Base-by-base conservation (phyloP, 75 land plant species). In the Pinus taeda region DNA sequence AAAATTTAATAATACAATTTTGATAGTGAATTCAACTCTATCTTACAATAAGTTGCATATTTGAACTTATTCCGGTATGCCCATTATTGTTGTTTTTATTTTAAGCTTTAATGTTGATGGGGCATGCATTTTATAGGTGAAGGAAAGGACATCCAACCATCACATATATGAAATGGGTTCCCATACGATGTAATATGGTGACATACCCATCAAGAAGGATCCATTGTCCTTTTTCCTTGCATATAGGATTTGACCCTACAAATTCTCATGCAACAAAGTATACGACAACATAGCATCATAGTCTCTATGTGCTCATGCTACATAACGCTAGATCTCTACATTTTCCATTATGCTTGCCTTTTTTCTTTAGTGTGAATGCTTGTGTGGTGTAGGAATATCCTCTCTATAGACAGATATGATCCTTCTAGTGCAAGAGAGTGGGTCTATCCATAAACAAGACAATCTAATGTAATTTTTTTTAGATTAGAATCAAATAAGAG, bases 121-220 rank as follows among this genome's bases (percentile, higher is more conserved):
- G n/a, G 11, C 22, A 81, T 18, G 29, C 18, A 14, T 71, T 63
- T 78, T 82, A 8, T 82, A 94, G 97, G 97, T 94, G 3, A 89
- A 92, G 74, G 56, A 17, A 60, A 88, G 95, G 73, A 94, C 97
- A 20, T 64, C 88, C 33, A 83, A 82, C 71, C 60, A 83, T 11
- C 79, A 89, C 18, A 81, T 84, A 29, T 86, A 83, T 78, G 59
- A 14, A 60, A 78, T 66, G 75, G 97, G 97, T 30, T 94, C 97
- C 6, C 97, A 92, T 84, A 95, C 92, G 79, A 92, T 94, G 97
- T 86, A 90, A 77, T 94, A 84, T 79, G 97, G 95, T 4, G 88
- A 88, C 70, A n/a, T 76, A 33, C 55, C 74, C 3, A 85, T 92
- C 13, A 77, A 69, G 79, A 78, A 63, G 62, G 81, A 94, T 7